Evolutionary conservation across 257 asterid genomes (phyloP), one percentile per base, ranked within the genome.

Genomic region (Nicotiana obtusifolia): DNA sequence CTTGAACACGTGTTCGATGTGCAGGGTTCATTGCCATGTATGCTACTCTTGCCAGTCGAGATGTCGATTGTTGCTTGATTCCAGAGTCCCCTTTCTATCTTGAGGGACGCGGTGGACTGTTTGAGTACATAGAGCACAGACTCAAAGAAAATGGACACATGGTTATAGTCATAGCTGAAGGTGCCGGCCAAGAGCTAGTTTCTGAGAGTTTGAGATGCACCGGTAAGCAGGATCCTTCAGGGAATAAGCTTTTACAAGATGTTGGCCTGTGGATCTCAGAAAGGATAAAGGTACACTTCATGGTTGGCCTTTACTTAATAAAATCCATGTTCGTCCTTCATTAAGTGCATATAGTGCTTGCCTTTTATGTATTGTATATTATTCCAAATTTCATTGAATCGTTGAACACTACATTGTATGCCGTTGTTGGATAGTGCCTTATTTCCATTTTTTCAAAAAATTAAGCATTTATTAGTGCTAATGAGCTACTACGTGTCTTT

Each of bases 161-260:
- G 99, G 98, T 95, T 73, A 91, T 95, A 69, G 99, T 95, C 57
- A 87, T 92, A 80, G 98, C 99, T 3, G 99, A 95, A 90, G 99
- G 99, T 80, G 98, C 98, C 7, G 99, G 98, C 47, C 97, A 95
- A 84, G 99, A 90, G 84, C 84, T 92, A 30, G 89, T 92, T 28
- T 85, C 93, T 15, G 91, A 91, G 93, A 92, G 93, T 57, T 82
- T 89, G 84, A 76, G 54, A 53, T 83, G 92, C 77, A 57, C 75
- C 8, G 86, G 84, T 65, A 84, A 81, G 76, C 59, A 87, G 80
- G 99, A 93, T 89, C 92, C 94, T 85, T 95, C 98, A 19, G 98
- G 99, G 59, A 92, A 93, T 85, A 93, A 89, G 87, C 93, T 92
- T 81, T 88, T 93, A 26, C 90, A 90, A 65, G 99, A 95, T 83